Evolutionary conservation across 2,329 filamentous ascomycete species (phyloP).

Genomic region (Thielaviopsis populi): DNA sequence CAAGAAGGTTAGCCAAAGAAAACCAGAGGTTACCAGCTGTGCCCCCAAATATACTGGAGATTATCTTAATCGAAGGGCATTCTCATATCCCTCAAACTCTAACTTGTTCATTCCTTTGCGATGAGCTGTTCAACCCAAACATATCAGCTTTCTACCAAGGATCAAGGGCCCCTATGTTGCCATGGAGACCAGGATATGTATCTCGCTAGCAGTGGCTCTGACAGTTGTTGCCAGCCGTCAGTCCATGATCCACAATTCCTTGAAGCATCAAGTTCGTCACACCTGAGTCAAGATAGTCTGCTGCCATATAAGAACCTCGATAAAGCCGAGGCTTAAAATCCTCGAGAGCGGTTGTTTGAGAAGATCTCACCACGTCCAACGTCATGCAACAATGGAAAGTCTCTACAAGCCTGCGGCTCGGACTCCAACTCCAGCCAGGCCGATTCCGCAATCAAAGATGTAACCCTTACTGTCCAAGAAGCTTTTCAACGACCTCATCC

Average conservation of each 20-base stretch:
- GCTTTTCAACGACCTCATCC: conserved; percentile 21
- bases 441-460: background rate
- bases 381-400: background rate
- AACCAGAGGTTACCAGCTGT: too few species aligned
- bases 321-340: background rate
- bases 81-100: background rate
- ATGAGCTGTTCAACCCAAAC: background rate
- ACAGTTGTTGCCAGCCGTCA: background rate
- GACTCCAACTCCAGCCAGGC: background rate
- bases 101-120: background rate
- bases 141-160: background rate
- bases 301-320: background rate
- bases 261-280: background rate
- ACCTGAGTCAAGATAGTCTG: background rate
- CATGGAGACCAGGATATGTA: background rate
- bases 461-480: background rate
- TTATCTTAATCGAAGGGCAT: background rate
- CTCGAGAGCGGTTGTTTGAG: background rate
- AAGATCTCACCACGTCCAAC: background rate
- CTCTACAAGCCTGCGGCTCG: background rate
- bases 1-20: too few species aligned
- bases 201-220: background rate
- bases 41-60: background rate
- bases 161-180: background rate
- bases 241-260: background rate